phyloP scores from a whole-genome alignment of 1,284 basidiomycete species.

The Somion occarium region DNA sequence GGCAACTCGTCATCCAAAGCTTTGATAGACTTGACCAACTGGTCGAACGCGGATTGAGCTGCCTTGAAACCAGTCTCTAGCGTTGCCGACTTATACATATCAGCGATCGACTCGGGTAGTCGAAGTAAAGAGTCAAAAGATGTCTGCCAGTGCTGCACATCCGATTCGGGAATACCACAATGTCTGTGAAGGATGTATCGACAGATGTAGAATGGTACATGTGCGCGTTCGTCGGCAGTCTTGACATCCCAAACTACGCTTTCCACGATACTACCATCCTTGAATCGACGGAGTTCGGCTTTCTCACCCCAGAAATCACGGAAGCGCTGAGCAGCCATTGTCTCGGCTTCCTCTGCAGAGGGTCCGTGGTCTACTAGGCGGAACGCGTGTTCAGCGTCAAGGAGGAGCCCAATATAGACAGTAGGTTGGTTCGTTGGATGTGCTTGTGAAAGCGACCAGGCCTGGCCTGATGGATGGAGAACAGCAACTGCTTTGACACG shows the following conservation, averaged over 20 bases:
- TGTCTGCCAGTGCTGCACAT: constrained; percentile 55
- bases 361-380: constrained; percentile 90
- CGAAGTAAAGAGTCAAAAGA: constrained; percentile 67
- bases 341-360: constrained; percentile 56
- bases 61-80: constrained; percentile 68
- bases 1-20: constrained; percentile 77
- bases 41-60: constrained; percentile 79
- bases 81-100: constrained; percentile 42
- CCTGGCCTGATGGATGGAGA: constrained; percentile 43
- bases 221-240: constrained; percentile 70
- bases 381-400: constrained; percentile 68
- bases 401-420: constrained; percentile 69
- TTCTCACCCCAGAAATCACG: constrained; percentile 89
- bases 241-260: constrained; percentile 91
- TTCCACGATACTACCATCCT: constrained; percentile 90
- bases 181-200: constrained; percentile 74
- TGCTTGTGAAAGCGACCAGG: constrained; percentile 47
- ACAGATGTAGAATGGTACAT: constrained; percentile 76
- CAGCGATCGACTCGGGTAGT: constrained; percentile 55
- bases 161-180: constrained; percentile 53
- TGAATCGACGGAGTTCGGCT: constrained; percentile 94
- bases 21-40: constrained; percentile 75
- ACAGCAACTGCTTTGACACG: constrained; percentile 59
- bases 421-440: constrained; percentile 42
- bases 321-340: constrained; percentile 58